Evolutionary conservation across 2,329 filamentous ascomycete species (phyloP).

Genomic region (Stromatinia cepivora): DNA sequence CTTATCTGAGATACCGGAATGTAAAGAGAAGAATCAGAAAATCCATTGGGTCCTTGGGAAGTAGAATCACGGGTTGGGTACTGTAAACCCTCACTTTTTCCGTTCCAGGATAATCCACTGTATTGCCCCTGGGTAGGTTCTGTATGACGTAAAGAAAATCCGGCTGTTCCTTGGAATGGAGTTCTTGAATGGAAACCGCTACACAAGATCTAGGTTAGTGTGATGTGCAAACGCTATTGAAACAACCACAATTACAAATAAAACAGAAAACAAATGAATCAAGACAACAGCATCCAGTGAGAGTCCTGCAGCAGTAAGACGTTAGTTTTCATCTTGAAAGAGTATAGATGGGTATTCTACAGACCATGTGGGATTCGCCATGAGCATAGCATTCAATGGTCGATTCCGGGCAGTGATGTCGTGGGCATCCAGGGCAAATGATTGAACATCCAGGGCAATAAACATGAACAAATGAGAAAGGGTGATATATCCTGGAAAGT

Average conservation of each 20-base stretch:
- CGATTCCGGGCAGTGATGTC: neutral
- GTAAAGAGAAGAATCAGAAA: constrained; percentile 35
- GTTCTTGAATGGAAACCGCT: constrained; percentile 37
- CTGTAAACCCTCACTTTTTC: constrained; percentile 40
- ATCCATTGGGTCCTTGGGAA: constrained; percentile 36
- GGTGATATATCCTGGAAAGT: constrained; percentile 5
- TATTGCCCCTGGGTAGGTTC: constrained; percentile 40
- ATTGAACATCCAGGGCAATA: constrained; percentile 11
- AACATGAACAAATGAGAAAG: constrained; percentile 20
- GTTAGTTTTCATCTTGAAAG: constrained; percentile 29
- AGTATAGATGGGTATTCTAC: constrained; percentile 25
- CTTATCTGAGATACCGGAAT: constrained; percentile 32
- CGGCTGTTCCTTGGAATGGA: constrained; percentile 34
- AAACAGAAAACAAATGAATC: constrained; percentile 23
- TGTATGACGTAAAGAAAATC: constrained; percentile 41
- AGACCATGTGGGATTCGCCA: constrained; percentile 29
- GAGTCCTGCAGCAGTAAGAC: constrained; percentile 25
- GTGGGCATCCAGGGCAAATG: neutral
- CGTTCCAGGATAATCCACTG: constrained; percentile 39
- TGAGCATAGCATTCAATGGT: neutral
- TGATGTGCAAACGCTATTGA: constrained; percentile 37
- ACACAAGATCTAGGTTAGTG: constrained; percentile 40
- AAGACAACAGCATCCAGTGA: constrained; percentile 30
- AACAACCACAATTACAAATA: constrained; percentile 25
- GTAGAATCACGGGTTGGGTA: constrained; percentile 38